Evolutionary conservation across 1,139 yeast species (phyloP), one percentile per base, ranked within the genome.

Genomic region (Geotrichum macrosporum): DNA sequence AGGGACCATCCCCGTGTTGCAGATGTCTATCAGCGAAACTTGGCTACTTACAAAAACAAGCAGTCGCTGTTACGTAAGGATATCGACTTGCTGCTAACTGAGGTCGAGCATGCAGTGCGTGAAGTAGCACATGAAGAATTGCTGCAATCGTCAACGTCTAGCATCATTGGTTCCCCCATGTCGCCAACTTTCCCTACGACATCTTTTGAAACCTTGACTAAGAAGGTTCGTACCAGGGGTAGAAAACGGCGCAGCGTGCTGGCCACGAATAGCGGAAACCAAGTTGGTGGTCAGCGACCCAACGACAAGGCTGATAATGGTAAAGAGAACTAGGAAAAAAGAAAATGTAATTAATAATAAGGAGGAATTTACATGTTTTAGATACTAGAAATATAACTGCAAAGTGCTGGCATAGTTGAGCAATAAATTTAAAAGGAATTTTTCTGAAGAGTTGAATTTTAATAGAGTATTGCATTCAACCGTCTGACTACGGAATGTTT

Each of bases 201-300:
- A 39, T 42, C 46, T 22, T 46, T 45, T 27, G 42, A 46, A 43
- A 35, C 37, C 31, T 22, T 37, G 33, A 53, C 48, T 4, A 44
- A 44, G 29, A 44, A 39, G 26, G 48, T 44, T 3, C 30, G 48
- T 10, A 33, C 48, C 9, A 19, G 48, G 15, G 48, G 48, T 15
- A 34, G 48, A 26, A 39, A 41, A 27, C 33, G 46, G 4, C 26
- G 43, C 16, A 44, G 48, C 19, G 44, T 44, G 10, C 21, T 38
- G 44, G 33, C 35, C 13, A 38, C 26, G n/a, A 29, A 36, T 33
- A 39, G 27, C 26, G 22, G 16, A 5, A 26, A 22, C 21, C 44
- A 32, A 22, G 27, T 20, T 26, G 12, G 26, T 27, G 32, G 21
- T 13, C 32, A 22, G 10, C 18, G 39, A 21, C 19, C 32, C 8